Conservation (phyloP, 352 stramenopile genomes). For the Pythium brassicae region DNA sequence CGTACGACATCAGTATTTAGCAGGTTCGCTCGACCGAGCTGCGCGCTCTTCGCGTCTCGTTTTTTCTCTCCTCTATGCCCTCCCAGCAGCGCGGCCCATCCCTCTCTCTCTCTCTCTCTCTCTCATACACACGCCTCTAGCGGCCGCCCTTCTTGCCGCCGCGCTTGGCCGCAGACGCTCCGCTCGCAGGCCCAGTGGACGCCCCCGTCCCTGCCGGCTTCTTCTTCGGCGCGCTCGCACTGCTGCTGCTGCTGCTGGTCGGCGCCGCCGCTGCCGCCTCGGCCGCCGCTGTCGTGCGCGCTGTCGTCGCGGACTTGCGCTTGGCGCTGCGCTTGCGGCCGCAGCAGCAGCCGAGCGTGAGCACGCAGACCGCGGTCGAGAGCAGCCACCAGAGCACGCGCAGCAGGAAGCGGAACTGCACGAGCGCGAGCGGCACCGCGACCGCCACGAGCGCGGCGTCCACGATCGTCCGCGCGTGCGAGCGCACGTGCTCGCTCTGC, state of each 20-base stretch:
- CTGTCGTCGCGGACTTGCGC: slow-evolving; percentile 24
- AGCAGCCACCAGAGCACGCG: slow-evolving; percentile 56
- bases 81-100: too few relatives aligned
- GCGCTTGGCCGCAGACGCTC: slow-evolving; percentile 10
- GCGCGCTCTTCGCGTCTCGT: too few relatives aligned
- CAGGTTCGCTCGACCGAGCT: too few relatives aligned
- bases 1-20: slow-evolving; percentile 3
- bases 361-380: slow-evolving; percentile 39
- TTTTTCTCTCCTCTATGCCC: too few relatives aligned
- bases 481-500: slow-evolving; percentile 53
- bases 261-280: slow-evolving; percentile 6
- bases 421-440: slow-evolving; percentile 37
- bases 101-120: too few relatives aligned
- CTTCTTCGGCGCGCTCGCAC: slow-evolving; percentile 6
- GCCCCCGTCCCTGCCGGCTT: not conserved
- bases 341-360: slow-evolving; percentile 61
- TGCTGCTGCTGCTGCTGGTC: too few relatives aligned
- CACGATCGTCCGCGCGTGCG: slow-evolving; percentile 64
- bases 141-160: slow-evolving; percentile 11
- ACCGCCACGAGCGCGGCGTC: slow-evolving; percentile 50
- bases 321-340: slow-evolving; percentile 34
- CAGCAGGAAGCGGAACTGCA: slow-evolving; percentile 45
- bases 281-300: slow-evolving; percentile 17
- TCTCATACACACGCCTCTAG: not conserved
- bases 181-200: not conserved